A percentile compares a stretch with the other conserved stretches of the same genome.
phyloP scores from a whole-genome alignment of 805 yeast genomes.

The Yarrowia sp. region DNA sequence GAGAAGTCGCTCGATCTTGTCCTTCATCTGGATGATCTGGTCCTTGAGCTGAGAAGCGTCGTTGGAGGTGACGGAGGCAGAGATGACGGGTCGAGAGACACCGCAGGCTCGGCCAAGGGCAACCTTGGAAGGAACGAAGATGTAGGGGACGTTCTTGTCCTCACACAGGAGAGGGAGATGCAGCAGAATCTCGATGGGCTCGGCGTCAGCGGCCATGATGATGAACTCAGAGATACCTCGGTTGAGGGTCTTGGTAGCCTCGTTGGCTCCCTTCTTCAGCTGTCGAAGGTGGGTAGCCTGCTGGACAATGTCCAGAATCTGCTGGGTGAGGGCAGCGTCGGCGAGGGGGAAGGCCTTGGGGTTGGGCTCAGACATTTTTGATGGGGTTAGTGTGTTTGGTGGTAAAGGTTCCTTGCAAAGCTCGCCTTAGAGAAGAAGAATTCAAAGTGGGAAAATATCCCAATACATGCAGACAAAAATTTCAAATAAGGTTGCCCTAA shows the following conservation, averaged over 20 bases:
- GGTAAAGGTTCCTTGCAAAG: constrained; percentile 51
- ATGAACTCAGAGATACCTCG: constrained; percentile 99
- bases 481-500: constrained; percentile 39
- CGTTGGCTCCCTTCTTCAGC: constrained; percentile 99
- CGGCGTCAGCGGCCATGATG: constrained; percentile 99
- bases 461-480: constrained; percentile 33
- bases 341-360: constrained; percentile 99
- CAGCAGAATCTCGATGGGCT: constrained; percentile 97
- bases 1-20: constrained; percentile 96
- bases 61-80: constrained; percentile 97
- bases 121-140: constrained; percentile 96
- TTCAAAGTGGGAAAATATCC: constrained; percentile 17
- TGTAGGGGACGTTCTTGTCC: constrained; percentile 99
- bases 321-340: constrained; percentile 93
- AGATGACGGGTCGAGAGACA: constrained; percentile 98
- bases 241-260: constrained; percentile 98
- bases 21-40: constrained; percentile 97
- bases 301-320: constrained; percentile 96
- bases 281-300: constrained; percentile 98
- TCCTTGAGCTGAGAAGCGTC: constrained; percentile 97
- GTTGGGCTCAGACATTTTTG: constrained; percentile 79
- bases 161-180: constrained; percentile 98
- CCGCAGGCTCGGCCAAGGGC: constrained; percentile 99
- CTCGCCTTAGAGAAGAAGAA: constrained; percentile 48
- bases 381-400: constrained; percentile 29